A percentile compares a stretch with the other conserved stretches of the same genome.
phyloP scores from a whole-genome alignment of 2,329 filamentous ascomycete species.

The Didymella sp. region DNA sequence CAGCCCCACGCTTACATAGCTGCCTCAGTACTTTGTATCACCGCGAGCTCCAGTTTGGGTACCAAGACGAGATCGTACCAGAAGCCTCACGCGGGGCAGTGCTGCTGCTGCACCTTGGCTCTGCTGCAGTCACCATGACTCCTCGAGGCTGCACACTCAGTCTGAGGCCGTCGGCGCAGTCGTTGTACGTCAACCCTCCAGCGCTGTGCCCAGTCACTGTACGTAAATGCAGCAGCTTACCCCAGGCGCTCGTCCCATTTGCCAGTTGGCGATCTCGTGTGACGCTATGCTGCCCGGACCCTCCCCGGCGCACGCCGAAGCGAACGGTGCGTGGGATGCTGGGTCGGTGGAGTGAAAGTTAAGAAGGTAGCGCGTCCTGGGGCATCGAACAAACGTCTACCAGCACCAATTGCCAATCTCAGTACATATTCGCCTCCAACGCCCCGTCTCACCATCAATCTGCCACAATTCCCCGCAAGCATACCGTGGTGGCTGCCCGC shows the following conservation, averaged over 20 bases:
- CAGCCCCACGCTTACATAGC: slow-evolving; percentile 18
- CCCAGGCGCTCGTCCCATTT: slow-evolving; percentile 25
- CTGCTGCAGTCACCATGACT: slow-evolving; percentile 6
- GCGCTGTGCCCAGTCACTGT: slow-evolving; percentile 24
- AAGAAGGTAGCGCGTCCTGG: slow-evolving; percentile 4
- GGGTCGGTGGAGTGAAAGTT: not conserved
- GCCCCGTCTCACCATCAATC: not conserved
- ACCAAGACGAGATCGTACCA: not conserved
- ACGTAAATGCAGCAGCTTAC: slow-evolving; percentile 24
- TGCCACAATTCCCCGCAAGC: slow-evolving; percentile 9
- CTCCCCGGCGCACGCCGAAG: slow-evolving; percentile 18
- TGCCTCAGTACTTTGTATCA: slow-evolving; percentile 5
- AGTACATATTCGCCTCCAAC: not conserved
- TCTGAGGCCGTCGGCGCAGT: slow-evolving; percentile 8
- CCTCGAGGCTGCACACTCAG: not conserved
- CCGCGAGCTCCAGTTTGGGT: slow-evolving; percentile 4
- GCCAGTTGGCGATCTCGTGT: slow-evolving; percentile 19
- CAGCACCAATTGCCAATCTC: slow-evolving; percentile 1
- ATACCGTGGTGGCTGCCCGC: not conserved
- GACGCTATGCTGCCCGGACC: slow-evolving; percentile 15
- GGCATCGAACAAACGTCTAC: not conserved
- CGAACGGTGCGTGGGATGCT: slow-evolving; percentile 13
- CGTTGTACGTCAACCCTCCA: slow-evolving; percentile 13
- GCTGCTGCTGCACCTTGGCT: slow-evolving; percentile 3
- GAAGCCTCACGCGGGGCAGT: slow-evolving; percentile 11